Evolutionary conservation across 768 basidiomycete species (phyloP).

Genomic region (Lactarius vividus): DNA sequence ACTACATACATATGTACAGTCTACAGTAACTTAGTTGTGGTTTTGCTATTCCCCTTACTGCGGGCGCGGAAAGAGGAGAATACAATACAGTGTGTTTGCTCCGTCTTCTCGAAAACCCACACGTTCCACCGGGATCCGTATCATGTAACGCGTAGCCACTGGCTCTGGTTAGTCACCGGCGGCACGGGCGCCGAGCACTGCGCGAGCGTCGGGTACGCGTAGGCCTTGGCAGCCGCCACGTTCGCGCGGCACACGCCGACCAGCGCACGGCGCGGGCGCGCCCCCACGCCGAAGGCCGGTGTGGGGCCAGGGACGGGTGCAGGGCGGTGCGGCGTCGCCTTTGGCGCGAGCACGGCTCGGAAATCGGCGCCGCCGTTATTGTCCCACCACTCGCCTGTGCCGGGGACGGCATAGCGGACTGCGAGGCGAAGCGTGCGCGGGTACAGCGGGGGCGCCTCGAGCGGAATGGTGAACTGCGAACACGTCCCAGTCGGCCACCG

Average conservation of each 20-base stretch:
- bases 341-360: not conserved
- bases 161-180: not conserved
- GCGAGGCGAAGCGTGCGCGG: constrained; percentile 6
- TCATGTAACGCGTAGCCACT: not conserved
- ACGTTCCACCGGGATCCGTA: not conserved
- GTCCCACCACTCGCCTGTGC: constrained; percentile 21
- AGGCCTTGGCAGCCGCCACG: not conserved
- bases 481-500: constrained; percentile 6
- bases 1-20: not conserved
- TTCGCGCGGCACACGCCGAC: not conserved
- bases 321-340: not conserved
- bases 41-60: not conserved
- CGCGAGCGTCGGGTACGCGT: not conserved
- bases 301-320: not conserved
- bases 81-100: not conserved
- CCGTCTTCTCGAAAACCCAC: too few relatives aligned
- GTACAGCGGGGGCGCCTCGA: not conserved
- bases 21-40: not conserved
- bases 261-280: not conserved
- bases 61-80: not conserved
- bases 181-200: not conserved
- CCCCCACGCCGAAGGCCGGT: not conserved
- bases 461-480: constrained; percentile 17
- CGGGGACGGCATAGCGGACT: not conserved
- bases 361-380: constrained; percentile 17